A percentile compares a stretch with the other conserved stretches of the same genome.
phyloP scores from a whole-genome alignment of 2,329 filamentous ascomycete species.

The Alternaria burnsii region DNA sequence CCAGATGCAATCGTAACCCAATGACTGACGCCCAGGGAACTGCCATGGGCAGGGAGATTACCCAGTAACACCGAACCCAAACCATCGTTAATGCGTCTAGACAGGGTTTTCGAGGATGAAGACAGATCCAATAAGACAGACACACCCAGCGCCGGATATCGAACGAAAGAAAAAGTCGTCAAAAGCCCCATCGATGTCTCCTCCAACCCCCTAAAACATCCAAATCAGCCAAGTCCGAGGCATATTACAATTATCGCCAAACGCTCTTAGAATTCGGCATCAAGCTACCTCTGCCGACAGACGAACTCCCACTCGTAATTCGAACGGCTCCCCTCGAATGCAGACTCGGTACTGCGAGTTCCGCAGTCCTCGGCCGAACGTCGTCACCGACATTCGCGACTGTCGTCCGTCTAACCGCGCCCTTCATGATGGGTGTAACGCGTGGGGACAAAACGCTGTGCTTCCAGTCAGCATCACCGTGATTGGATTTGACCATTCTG shows the following conservation, averaged over 20 bases:
- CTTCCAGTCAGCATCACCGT: constrained; percentile 60
- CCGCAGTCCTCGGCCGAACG: constrained; percentile 33
- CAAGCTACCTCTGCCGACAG: constrained; percentile 38
- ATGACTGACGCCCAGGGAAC: background rate
- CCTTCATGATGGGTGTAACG: constrained; percentile 67
- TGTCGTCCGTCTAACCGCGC: constrained; percentile 49
- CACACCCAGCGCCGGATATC: background rate
- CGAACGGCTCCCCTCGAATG: constrained; percentile 43
- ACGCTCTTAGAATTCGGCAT: constrained; percentile 41
- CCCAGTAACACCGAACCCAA: constrained; percentile 9
- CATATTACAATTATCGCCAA: constrained; percentile 42
- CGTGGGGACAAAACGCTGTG: constrained; percentile 69
- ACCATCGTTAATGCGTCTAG: constrained; percentile 16
- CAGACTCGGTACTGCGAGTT: constrained; percentile 28
- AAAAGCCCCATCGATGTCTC: constrained; percentile 9
- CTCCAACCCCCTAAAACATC: background rate
- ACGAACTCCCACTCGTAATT: constrained; percentile 41
- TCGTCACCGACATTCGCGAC: constrained; percentile 43
- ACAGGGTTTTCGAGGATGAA: background rate
- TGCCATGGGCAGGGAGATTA: constrained; percentile 18
- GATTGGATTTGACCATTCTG: constrained; percentile 51
- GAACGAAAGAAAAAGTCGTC: background rate
- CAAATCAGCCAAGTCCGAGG: constrained; percentile 5
- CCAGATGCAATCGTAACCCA: background rate
- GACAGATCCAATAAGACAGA: background rate